Evolutionary conservation across 345 rosid genomes (phyloP), one percentile per base, ranked within the genome.

Genomic region (Excoecaria cochinchinensis): DNA sequence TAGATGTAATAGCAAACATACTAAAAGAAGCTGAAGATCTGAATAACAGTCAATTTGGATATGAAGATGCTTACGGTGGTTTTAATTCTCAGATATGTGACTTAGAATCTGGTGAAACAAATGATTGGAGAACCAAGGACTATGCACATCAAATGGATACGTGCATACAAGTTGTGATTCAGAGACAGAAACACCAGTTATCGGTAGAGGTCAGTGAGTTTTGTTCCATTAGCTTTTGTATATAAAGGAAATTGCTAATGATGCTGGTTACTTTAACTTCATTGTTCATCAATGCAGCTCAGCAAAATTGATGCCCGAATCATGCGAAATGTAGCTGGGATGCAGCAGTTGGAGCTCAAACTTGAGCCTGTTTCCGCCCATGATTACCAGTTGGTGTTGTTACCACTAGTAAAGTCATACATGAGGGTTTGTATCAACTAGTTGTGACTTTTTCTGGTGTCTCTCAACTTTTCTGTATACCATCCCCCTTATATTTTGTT

Each of bases 261-360:
- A 14, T 65, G 40, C 38, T 50, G 69, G 15, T 53, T 39, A 3
- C 60, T 56, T 66, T 73, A 67, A 77, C 57, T 70, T 40, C 61
- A 74, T 76, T 75, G 51, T 80, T 40, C 80, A 71, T 44, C 77
- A 19, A 67, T 77, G 76, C 93, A 95, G 99, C 87, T 93, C 67
- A 88, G 96, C 82, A 91, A 89, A 93, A 79, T 86, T 52, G 98
- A 95, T 70, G 97, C 96, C 8, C 81, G 76, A 65, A 88, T 91
- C 62, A 87, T 93, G 98, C 86, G 84, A 62, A 87, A 74, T 80
- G 88, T 90, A 67, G 70, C 85, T 57, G 92, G 84, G 72, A 90
- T 91, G 96, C 98, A 90, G 84, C 89, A 93, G 67, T 86, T 93
- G 86, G 92, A 93, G 85, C 85, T 84, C 75, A 91, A 90, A 83